A percentile compares a stretch with the other conserved stretches of the same genome.
Evolutionary conservation across 2,329 filamentous ascomycete genomes (phyloP).

Genomic region (Aspergillus brunneoviolaceus): DNA sequence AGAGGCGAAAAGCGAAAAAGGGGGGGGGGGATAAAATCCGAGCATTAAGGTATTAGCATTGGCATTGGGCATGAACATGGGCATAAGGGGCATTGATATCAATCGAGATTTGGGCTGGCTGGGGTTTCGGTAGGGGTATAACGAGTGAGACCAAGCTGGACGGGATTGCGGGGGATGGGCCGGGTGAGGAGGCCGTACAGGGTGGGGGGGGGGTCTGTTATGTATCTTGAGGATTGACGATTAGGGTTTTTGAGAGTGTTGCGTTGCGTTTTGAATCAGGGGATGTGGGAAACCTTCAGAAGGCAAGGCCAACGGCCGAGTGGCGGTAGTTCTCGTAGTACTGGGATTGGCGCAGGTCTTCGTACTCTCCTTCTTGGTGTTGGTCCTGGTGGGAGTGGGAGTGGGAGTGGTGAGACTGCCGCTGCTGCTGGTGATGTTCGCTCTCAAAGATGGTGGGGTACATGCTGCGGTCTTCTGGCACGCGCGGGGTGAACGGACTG

Average conservation of each 20-base stretch:
- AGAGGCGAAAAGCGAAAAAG: too few relatives aligned
- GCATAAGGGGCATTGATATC: background rate
- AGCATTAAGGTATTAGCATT: background rate
- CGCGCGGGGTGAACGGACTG: slow-evolving; percentile 1
- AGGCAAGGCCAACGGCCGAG: slow-evolving; percentile 33
- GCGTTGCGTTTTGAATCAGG: too few relatives aligned
- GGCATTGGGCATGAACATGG: background rate
- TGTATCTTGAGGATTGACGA: too few relatives aligned
- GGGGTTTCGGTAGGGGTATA: too few relatives aligned
- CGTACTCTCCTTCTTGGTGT: slow-evolving; percentile 15
- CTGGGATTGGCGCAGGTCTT: slow-evolving; percentile 10
- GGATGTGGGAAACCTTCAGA: slow-evolving; percentile 17
- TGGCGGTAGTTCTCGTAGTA: slow-evolving; percentile 22
- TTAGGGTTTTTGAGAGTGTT: too few relatives aligned
- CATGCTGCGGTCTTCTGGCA: slow-evolving; percentile 17
- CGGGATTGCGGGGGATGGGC: too few relatives aligned
- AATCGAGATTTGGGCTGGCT: background rate
- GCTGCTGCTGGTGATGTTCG: slow-evolving; percentile 16
- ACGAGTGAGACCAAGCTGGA: too few relatives aligned
- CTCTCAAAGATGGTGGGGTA: slow-evolving; percentile 18
- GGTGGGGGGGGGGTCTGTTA: too few relatives aligned
- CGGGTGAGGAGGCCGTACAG: too few relatives aligned
- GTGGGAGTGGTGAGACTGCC: background rate
- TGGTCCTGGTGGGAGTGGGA: slow-evolving; percentile 14
- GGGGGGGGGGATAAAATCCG: background rate